phyloP scores from a whole-genome alignment of 306 rosid species.

The Cucumis melo region DNA sequence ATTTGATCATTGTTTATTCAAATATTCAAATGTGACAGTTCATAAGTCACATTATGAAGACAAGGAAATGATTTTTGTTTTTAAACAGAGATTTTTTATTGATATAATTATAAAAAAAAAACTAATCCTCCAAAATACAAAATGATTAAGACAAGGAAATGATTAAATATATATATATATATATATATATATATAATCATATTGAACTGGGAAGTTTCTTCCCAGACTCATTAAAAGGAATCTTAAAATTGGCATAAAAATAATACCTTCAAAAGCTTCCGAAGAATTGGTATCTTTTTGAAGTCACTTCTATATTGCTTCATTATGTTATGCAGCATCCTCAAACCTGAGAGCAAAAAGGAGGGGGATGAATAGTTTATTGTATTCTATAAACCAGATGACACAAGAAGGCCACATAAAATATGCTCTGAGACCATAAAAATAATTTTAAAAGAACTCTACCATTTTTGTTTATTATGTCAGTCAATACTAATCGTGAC shows the following conservation, averaged over 20 bases:
- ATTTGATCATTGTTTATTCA: not conserved
- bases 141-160: not conserved
- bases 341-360: slow-evolving; percentile 50
- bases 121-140: too few species aligned
- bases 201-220: not conserved
- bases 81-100: too few species aligned
- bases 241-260: not conserved
- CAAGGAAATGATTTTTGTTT: not conserved
- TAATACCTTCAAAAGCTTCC: slow-evolving; percentile 93
- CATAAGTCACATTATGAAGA: not conserved
- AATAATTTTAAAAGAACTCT: slow-evolving; percentile 1
- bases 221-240: slow-evolving; percentile 8
- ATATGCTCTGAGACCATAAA: not conserved
- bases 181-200: not conserved
- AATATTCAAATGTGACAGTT: not conserved
- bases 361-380: not conserved
- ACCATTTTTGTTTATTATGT: slow-evolving; percentile 90
- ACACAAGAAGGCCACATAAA: not conserved
- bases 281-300: slow-evolving; percentile 91
- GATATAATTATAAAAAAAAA: too few species aligned
- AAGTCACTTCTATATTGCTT: slow-evolving; percentile 81
- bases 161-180: not conserved
- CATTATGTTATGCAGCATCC: slow-evolving; percentile 92
- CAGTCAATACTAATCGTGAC: slow-evolving; percentile 74
- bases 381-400: not conserved